These are phyloP conservation scores for Bruguiera parviflora DNA, from an alignment of 345 rosid genomes.

Conservation along the genomic window DNA sequence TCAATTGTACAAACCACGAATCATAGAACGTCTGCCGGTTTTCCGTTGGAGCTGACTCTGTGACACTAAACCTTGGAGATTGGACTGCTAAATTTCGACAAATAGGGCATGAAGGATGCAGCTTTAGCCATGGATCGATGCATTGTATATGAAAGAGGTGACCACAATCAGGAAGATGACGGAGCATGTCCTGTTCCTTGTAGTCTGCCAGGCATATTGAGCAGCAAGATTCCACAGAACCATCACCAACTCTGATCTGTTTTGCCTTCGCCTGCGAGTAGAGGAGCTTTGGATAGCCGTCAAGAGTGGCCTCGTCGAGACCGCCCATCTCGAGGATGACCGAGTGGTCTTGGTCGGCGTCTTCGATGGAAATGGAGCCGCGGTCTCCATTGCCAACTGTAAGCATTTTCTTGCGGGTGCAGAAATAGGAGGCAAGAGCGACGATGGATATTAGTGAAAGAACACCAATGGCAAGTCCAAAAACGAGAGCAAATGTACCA, in stretches of 20 bases:
- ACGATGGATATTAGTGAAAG: no score
- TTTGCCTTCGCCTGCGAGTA: constrained; percentile 20
- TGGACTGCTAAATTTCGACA: constrained; percentile 21
- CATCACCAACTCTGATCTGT: not conserved
- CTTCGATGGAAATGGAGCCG: no score
- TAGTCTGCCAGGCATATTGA: constrained; percentile 20
- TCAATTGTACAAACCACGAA: not conserved
- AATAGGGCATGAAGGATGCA: constrained; percentile 19
- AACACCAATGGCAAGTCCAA: no score
- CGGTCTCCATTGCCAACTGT: no score
- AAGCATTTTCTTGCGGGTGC: no score
- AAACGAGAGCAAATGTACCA: no score
- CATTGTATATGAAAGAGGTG: constrained; percentile 21
- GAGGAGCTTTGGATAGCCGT: constrained; percentile 12
- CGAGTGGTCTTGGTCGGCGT: no score
- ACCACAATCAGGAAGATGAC: constrained; percentile 15
- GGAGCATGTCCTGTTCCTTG: constrained; percentile 5
- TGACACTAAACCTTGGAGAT: not conserved
- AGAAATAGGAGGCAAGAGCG: no score
- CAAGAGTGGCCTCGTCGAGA: constrained; percentile 9
- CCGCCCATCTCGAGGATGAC: not conserved
- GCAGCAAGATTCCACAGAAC: not conserved
- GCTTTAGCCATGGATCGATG: constrained; percentile 24
- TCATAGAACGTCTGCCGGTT: constrained; percentile 1
- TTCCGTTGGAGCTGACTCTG: not conserved